A percentile compares a stretch with the other conserved stretches of the same genome.
phyloP scores from a whole-genome alignment of 257 asterid genomes.

The Plantago major region DNA sequence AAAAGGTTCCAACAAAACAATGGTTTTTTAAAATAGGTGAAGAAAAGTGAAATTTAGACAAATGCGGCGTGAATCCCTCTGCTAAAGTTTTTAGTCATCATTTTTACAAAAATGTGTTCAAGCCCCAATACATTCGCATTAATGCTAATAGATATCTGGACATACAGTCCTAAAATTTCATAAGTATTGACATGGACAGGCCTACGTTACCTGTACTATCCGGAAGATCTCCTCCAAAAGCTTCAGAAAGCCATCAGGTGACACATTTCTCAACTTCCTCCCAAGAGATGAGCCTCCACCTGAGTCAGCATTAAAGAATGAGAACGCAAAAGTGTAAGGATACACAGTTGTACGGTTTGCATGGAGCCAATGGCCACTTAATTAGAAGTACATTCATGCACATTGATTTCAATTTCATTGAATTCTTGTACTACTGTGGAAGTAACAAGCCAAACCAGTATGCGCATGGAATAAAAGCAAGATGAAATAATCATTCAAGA shows the following conservation, averaged over 20 bases:
- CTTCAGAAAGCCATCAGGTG: conserved; percentile 84
- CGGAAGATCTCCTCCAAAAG: conserved; percentile 81
- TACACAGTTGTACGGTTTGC: background rate
- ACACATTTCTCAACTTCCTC: conserved; percentile 77
- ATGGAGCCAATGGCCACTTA: background rate
- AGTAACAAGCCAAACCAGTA: background rate
- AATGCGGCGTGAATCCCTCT: conserved; percentile 12
- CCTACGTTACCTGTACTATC: conserved; percentile 87
- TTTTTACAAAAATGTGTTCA: background rate
- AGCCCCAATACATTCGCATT: background rate
- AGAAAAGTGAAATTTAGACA: conserved; percentile 4
- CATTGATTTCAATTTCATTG: background rate
- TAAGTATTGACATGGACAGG: conserved; percentile 28
- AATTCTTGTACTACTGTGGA: background rate
- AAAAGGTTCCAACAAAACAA: conserved; percentile 1
- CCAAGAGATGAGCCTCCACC: conserved; percentile 94
- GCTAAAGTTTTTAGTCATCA: background rate
- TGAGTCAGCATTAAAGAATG: conserved; percentile 30
- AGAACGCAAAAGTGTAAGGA: background rate
- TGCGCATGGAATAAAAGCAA: conserved; percentile 6
- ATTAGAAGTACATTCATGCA: background rate
- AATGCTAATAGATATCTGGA: conserved; percentile 14
- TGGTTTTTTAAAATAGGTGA: background rate
- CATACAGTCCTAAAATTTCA: conserved; percentile 12
- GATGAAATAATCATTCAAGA: conserved; percentile 8